Base-by-base conservation (phyloP, 768 basidiomycete genomes). In the Tylopilus vinaceipallidus region DNA sequence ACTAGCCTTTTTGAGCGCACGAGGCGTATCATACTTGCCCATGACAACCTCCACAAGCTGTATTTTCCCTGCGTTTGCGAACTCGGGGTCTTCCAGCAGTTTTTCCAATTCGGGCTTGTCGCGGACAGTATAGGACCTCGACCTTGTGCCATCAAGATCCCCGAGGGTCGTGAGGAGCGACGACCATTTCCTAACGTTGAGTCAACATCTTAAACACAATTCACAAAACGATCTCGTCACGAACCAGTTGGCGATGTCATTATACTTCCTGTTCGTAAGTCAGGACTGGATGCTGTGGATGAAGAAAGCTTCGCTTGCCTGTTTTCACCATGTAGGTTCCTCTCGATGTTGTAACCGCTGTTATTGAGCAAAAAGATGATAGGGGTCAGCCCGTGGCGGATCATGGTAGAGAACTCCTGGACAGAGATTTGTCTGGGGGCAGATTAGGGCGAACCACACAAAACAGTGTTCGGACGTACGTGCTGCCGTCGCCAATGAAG, bases 361-460 rank as follows among this genome's bases (percentile, higher is more conserved):
- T 91, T 91, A 66, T 91, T 91, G 42, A 91, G 67, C 17, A 91
- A 73, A 67, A 94, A 94, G 27, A 94, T 75, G 66, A 93, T 90
- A 5, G 95, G 94, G 55, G 77, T 84, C 29, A 95, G 65, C 8
- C 77, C 80, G 47, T 79, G 68, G 35, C 77, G 78, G 39, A 94
- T 78, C 87, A 95, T 95, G 0, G 88, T 85, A 5, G 90, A 87
- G 13, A 91, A 64, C 61, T 95, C 91, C 67, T 94, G 91, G 6
- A 88, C 83, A 0, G 84, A 83, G 17, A 91, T 69, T 71, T 91
- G 88, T 39, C 85, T 88, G 47, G 7, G 16, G n/a, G 37, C 52
- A 13, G 22, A 30, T 58, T 3, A 62, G 45, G 11, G 54, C 13
- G 40, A 19, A 30, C 22, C n/a, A n/a, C 3, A 40, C 30, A 32